Base-by-base conservation (phyloP, 306 rosid genomes). In the Pyrus pyrifolia region DNA sequence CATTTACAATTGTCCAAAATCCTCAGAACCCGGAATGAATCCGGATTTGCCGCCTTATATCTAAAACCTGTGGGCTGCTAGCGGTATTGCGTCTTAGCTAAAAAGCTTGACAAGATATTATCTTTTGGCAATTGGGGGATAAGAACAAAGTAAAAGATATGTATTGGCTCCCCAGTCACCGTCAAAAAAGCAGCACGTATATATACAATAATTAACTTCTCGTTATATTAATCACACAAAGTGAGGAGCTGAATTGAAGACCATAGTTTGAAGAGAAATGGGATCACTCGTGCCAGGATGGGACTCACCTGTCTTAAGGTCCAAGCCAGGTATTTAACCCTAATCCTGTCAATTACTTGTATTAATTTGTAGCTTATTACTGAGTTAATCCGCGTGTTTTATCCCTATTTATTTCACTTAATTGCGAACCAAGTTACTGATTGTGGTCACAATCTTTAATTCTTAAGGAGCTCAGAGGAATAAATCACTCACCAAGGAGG, bases 211-310 rank as follows among this genome's bases (percentile, higher is more conserved):
- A 7, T 14, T 0, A 49, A 29, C 13, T 7, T 69, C 5, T 27
- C 4, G 7, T 27, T 61, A 61, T 1, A 27, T 17, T 13, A 46
- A 1, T 46, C 9, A 70, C 61, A 7, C 12, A 12, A 23, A 22
- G 29, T 44, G 10, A 33, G 49, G 3, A 40, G 7, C 17, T 58
- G 63, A 58, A 58, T 11, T 58, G 63, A 9, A 22, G 30, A 53
- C 2, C n/a, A 22, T 6, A 19, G 10, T 21, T 14, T 12, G 53
- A 49, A 7, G 53, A 45, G 8, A 68, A 61, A 89, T 93, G 98
- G 97, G 98, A 84, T 93, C 98, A 74, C 88, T 91, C 52, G 87
- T 91, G 96, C 84, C 92, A 42, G 98, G 97, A 67, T 89, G 98
- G 98, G 69, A 33, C 66, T 86, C 97, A 3, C 80, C 78, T 10